phyloP scores from a whole-genome alignment of 139 green algal species.

The Asterochloris sp. region DNA sequence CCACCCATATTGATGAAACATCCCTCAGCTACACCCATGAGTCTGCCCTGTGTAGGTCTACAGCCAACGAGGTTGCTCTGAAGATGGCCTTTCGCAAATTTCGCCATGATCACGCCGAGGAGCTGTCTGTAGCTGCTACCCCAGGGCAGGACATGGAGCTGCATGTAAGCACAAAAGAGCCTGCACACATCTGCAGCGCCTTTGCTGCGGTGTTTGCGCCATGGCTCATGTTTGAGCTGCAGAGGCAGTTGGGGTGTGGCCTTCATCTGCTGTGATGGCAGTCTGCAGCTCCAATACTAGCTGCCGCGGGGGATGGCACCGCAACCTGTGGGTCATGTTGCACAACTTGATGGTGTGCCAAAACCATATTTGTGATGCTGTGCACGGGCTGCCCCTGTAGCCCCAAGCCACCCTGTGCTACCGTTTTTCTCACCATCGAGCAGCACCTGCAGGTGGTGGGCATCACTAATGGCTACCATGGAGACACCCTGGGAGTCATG shows the following conservation, averaged over 20 bases:
- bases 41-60: slow-evolving; percentile 48
- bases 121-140: not conserved
- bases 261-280: no score
- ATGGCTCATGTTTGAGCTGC: no score
- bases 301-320: not conserved
- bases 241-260: no score
- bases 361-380: not conserved
- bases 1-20: no score
- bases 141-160: not conserved
- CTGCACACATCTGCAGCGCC: no score
- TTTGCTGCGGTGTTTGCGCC: no score
- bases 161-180: no score
- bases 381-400: not conserved
- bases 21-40: not conserved
- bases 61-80: slow-evolving; percentile 90
- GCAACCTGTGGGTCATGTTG: no score
- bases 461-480: slow-evolving; percentile 89
- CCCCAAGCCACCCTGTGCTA: no score
- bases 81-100: slow-evolving; percentile 95
- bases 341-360: no score
- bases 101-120: slow-evolving; percentile 26
- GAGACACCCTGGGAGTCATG: slow-evolving; percentile 95
- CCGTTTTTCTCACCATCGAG: not conserved
- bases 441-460: slow-evolving; percentile 70
- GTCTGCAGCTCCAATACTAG: no score